phyloP scores from a whole-genome alignment of 257 asterid species.

The Salvia miltiorrhiza region DNA sequence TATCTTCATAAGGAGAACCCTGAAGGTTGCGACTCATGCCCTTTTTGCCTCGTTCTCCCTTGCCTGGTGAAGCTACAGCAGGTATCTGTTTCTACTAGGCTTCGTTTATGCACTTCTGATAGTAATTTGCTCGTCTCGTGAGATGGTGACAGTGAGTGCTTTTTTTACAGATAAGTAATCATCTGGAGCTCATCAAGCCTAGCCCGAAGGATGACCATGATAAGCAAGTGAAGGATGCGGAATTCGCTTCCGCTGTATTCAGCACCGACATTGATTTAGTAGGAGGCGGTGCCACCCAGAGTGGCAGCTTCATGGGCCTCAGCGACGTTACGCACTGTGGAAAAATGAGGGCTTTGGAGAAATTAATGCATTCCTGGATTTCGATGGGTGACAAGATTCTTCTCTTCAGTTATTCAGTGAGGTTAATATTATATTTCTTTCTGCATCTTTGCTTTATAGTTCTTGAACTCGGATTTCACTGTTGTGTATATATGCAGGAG shows the following conservation, averaged over 20 bases:
- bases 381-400: conserved; percentile 85
- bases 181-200: conserved; percentile 96
- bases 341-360: conserved; percentile 93
- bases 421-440: conserved; percentile 31
- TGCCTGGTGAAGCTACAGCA: conserved; percentile 93
- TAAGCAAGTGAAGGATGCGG: conserved; percentile 81
- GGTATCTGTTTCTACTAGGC: conserved; percentile 40
- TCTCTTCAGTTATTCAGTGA: conserved; percentile 93
- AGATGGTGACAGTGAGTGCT: neutral
- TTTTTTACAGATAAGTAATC: conserved; percentile 73
- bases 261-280: conserved; percentile 64
- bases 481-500: neutral
- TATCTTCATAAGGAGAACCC: conserved; percentile 78
- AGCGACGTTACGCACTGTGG: conserved; percentile 89
- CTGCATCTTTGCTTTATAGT: neutral
- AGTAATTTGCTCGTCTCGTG: neutral
- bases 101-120: neutral
- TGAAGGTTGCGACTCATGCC: conserved; percentile 95
- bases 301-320: conserved; percentile 84
- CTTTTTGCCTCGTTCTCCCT: conserved; percentile 95
- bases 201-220: conserved; percentile 76
- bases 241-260: conserved; percentile 71
- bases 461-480: neutral
- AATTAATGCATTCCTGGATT: conserved; percentile 73
- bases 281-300: conserved; percentile 63